These are phyloP conservation scores for Alternaria burnsii DNA, from an alignment of 2,329 filamentous ascomycete genomes.

Conservation along the genomic window DNA sequence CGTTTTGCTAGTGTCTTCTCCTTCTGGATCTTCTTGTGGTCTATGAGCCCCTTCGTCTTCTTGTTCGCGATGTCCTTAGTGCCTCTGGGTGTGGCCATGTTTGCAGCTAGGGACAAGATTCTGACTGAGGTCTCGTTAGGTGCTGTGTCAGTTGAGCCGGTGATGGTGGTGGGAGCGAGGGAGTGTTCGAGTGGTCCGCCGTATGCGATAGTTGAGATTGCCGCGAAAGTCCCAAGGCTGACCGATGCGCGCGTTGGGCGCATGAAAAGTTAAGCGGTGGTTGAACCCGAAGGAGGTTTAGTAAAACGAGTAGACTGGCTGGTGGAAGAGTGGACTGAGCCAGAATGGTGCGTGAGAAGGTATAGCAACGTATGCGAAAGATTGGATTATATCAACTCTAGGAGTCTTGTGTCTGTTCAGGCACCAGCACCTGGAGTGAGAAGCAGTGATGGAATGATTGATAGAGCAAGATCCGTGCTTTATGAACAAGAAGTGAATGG, in stretches of 20 bases:
- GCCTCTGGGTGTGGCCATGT: neutral
- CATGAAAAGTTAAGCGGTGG: fast-evolving
- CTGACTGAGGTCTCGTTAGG: neutral
- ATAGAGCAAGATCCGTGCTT: neutral
- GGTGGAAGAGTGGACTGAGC: neutral
- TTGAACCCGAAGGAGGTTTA: neutral
- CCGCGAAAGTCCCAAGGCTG: fast-evolving
- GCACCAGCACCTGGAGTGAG: neutral
- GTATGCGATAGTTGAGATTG: neutral
- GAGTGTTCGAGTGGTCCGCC: neutral
- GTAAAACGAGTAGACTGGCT: neutral
- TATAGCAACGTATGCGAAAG: neutral
- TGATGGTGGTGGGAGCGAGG: neutral
- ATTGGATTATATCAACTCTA: neutral
- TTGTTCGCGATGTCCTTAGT: neutral
- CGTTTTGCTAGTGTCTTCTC: slow-evolving; percentile 8
- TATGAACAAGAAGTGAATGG: neutral
- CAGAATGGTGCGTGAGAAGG: neutral
- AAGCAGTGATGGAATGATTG: neutral
- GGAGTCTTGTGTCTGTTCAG: neutral
- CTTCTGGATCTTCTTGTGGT: slow-evolving; percentile 16
- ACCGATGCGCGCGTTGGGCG: neutral
- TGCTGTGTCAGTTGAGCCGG: neutral
- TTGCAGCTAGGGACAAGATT: neutral
- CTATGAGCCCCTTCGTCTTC: slow-evolving; percentile 12